Base-by-base conservation (phyloP, 1,284 basidiomycete species). In the Tilletia caries region DNA sequence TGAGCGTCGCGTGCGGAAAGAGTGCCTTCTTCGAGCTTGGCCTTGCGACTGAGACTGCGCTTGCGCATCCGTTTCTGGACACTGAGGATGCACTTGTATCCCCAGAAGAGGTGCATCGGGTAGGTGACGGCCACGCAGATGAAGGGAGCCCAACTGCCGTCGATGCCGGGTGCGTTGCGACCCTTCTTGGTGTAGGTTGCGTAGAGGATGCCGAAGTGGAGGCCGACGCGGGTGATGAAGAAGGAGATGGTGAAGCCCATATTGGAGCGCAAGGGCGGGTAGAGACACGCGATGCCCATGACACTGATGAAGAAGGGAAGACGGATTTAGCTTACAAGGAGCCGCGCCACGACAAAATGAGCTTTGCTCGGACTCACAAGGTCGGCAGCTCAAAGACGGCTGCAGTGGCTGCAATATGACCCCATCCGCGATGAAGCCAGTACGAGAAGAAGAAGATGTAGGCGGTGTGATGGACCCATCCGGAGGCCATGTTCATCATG, bases 101-200 rank as follows among this genome's bases (percentile, higher is more conserved):
- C 79, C 81, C 81, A 83, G 68, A 77, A 78, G 3, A 80, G 65
- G 65, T 83, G 81, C 81, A 83, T 83, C 1, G 81, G 81, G 33
- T 79, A 78, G n/a, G 80, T 77, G 8, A 70, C 70, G 1, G 73
- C 44, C 2, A 75, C 64, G 66, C 73, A 76, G 65, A 78, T 69
- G 64, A 74, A 46, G 13, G 79, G 79, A 6, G 75, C 74, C 74
- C 71, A 76, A 41, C 73, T 74, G 20, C 79, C 74, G 60, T 73
- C 66, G 48, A 76, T 68, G 34, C 70, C 72, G 34, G 77, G 73
- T 3, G 77, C 75, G 12, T 52, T 66, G 34, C 79, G 71, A 6
- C 80, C 79, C 18, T 75, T 71, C 13, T 71, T 43, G 27, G 77
- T 76, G n/a, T 70, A 54, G 33, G 72, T 68, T 3, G 75, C 71